Conservation (phyloP, 192 early-diverging fungal genomes). For the Helicostylum pulchrum region DNA sequence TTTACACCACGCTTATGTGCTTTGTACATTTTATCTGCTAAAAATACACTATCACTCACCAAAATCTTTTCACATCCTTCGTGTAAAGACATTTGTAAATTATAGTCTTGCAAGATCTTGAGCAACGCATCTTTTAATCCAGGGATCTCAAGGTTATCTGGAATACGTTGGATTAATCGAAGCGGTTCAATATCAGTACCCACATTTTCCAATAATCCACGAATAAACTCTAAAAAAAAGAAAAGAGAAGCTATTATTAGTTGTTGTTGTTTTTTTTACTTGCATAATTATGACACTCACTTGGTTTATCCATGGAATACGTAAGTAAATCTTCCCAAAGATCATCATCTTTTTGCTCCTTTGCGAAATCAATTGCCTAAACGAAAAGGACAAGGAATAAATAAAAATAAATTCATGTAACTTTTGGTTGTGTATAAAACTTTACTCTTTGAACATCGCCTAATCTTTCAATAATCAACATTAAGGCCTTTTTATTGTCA, state of each 20-base stretch:
- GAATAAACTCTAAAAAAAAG: constrained; percentile 72
- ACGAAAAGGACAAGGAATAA: background rate
- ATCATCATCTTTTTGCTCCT: constrained; percentile 93
- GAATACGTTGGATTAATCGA: constrained; percentile 75
- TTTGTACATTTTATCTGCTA: constrained; percentile 67
- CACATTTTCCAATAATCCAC: constrained; percentile 86
- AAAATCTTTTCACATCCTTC: constrained; percentile 91
- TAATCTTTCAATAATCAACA: constrained; percentile 89
- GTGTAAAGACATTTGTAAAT: constrained; percentile 85
- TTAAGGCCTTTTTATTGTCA: constrained; percentile 87
- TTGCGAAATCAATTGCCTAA: constrained; percentile 95
- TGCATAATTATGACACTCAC: constrained; percentile 43
- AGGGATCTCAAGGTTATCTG: constrained; percentile 73
- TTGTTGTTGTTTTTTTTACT: background rate
- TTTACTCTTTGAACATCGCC: constrained; percentile 83
- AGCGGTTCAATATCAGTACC: constrained; percentile 85
- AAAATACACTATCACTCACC: constrained; percentile 77
- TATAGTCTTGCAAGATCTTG: constrained; percentile 88
- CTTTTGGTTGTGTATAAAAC: constrained; percentile 1
- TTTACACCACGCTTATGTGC: constrained; percentile 66
- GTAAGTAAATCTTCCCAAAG: constrained; percentile 94
- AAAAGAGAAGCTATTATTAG: background rate
- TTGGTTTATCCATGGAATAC: constrained; percentile 94
- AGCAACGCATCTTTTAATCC: constrained; percentile 79
- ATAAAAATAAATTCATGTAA: constrained; percentile 1